Conservation (phyloP, 371 early-diverging fungal species). For the Mortierella sp. region DNA sequence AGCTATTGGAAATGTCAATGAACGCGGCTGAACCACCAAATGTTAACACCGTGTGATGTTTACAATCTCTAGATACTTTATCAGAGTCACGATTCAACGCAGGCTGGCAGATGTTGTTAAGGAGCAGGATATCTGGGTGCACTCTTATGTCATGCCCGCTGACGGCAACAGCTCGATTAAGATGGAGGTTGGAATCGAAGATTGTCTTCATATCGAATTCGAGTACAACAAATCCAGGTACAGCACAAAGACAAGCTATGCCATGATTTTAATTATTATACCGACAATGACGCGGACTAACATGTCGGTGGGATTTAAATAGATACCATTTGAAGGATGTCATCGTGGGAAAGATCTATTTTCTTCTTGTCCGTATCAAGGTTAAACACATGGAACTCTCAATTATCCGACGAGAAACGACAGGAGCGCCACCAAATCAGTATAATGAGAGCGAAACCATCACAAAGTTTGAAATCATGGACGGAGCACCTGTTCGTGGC, state of each 20-base stretch:
- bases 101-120: constrained; percentile 81
- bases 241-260: no score
- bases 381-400: constrained; percentile 99
- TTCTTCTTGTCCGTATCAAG: constrained; percentile 97
- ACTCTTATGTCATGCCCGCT: constrained; percentile 86
- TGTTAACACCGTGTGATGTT: neutral
- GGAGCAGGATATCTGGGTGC: constrained; percentile 88
- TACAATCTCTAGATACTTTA: constrained; percentile 72
- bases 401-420: constrained; percentile 96
- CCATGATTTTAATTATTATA: neutral
- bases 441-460: constrained; percentile 98
- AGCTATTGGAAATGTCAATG: no score
- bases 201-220: constrained; percentile 93
- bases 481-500: constrained; percentile 98
- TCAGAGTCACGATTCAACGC: constrained; percentile 83
- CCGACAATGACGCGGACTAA: constrained; percentile 74
- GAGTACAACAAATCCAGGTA: constrained; percentile 79
- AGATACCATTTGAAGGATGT: constrained; percentile 96
- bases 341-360: constrained; percentile 98
- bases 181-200: constrained; percentile 97
- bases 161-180: constrained; percentile 88
- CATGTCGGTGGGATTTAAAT: constrained; percentile 43
- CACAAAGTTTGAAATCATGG: constrained; percentile 99
- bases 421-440: constrained; percentile 95
- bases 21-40: neutral